These are phyloP conservation scores for Kodamaea lidongshanica DNA, from an alignment of 805 yeast species.

Conservation along the genomic window DNA sequence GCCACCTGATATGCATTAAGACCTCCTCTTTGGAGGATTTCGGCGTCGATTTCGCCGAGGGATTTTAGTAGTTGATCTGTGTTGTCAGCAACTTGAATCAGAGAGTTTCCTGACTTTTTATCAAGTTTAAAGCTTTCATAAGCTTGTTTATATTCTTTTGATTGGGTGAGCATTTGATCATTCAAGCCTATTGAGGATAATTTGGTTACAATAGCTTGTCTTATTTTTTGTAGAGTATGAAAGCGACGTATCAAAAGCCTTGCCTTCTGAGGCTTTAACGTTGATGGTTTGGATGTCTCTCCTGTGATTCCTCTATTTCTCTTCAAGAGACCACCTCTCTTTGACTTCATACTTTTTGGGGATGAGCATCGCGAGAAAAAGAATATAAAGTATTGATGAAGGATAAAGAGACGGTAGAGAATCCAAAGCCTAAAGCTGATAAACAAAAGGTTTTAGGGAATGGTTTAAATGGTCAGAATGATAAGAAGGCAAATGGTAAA, in stretches of 20 bases:
- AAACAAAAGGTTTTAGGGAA: conserved; percentile 1
- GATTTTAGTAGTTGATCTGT: conserved; percentile 1
- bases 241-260: conserved; percentile 71
- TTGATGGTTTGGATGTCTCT: conserved; percentile 4
- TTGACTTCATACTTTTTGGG: conserved; percentile 2
- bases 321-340: conserved; percentile 4
- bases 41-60: conserved; percentile 54
- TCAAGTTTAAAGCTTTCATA: conserved; percentile 2
- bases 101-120: conserved; percentile 5
- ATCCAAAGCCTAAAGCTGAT: no score
- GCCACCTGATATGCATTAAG: conserved; percentile 76
- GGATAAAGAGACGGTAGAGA: background rate
- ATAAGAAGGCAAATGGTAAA: no score
- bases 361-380: conserved; percentile 5
- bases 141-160: conserved; percentile 1
- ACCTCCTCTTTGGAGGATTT: conserved; percentile 66
- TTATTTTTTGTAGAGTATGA: conserved; percentile 62
- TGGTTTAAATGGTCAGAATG: background rate
- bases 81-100: conserved; percentile 2
- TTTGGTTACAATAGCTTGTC: no score
- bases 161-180: conserved; percentile 6
- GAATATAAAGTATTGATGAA: background rate
- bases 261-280: conserved; percentile 62
- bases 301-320: conserved; percentile 3
- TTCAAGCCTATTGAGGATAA: conserved; percentile 30